These are phyloP conservation scores for Fusarium nurragi DNA, from an alignment of 2,329 filamentous ascomycete species.

Conservation along the genomic window DNA sequence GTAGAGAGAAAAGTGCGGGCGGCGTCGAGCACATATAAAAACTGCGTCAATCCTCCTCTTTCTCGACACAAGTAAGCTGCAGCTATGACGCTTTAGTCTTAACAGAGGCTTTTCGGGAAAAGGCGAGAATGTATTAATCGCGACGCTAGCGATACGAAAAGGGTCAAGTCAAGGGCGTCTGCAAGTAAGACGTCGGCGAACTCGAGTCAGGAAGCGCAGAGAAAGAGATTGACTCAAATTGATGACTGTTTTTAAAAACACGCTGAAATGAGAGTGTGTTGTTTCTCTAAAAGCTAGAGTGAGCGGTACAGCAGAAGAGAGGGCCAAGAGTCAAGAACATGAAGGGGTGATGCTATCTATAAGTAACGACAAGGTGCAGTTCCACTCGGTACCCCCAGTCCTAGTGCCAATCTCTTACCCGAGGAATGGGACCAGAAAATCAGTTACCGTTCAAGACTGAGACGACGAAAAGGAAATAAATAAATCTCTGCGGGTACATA, in stretches of 20 bases:
- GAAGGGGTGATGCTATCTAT: conserved; percentile 34
- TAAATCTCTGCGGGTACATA: conserved; percentile 18
- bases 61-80: conserved; percentile 8
- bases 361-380: conserved; percentile 23
- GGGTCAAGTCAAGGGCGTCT: conserved; percentile 18
- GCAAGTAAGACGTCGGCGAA: not conserved
- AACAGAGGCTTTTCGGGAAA: conserved; percentile 11
- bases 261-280: not conserved
- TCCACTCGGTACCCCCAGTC: conserved; percentile 1
- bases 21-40: conserved; percentile 9
- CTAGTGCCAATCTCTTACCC: conserved; percentile 21
- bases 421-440: conserved; percentile 10
- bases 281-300: not conserved
- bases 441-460: conserved; percentile 21
- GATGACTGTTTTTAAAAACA: not conserved
- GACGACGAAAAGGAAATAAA: not conserved
- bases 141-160: conserved; percentile 27
- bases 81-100: conserved; percentile 40
- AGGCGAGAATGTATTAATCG: conserved; percentile 11
- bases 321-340: not conserved
- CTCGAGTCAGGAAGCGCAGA: conserved; percentile 1
- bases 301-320: not conserved
- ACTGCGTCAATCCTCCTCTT: not conserved
- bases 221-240: conserved; percentile 10
- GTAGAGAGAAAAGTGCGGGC: not conserved